Conservation (phyloP, 164 flowering plant species). For the Piper betle region DNA sequence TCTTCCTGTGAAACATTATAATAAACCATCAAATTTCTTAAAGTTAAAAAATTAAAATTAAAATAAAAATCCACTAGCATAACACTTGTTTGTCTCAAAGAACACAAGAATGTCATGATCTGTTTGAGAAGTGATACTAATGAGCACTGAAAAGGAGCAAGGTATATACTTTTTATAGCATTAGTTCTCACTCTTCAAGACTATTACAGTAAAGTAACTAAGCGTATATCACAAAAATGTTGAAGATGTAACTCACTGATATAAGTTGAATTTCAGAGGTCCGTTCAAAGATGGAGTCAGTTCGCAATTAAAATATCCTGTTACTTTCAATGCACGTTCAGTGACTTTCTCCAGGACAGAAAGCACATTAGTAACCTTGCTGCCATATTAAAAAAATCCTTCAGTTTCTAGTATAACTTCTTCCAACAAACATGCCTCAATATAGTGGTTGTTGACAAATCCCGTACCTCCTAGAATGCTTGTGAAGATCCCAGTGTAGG, state of each 20-base stretch:
- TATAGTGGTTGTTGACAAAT: not conserved
- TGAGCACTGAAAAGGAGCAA: not conserved
- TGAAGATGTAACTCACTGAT: constrained; percentile 31
- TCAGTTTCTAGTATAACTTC: too few relatives aligned
- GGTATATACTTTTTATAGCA: not conserved
- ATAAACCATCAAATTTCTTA: not conserved
- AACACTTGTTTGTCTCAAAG: not conserved
- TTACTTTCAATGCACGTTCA: too few relatives aligned
- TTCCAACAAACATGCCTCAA: too few relatives aligned
- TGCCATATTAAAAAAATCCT: too few relatives aligned
- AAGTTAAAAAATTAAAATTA: not conserved
- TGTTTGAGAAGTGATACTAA: not conserved
- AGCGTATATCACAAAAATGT: too few relatives aligned
- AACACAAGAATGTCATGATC: not conserved
- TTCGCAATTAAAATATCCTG: constrained; percentile 19
- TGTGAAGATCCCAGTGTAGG: constrained; percentile 85
- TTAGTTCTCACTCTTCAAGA: too few relatives aligned
- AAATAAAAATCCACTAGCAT: not conserved
- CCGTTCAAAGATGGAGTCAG: constrained; percentile 24
- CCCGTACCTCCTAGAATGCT: constrained; percentile 55
- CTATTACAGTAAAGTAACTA: not conserved
- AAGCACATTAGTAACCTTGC: too few relatives aligned
- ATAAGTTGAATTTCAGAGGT: constrained; percentile 16
- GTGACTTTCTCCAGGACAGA: too few relatives aligned
- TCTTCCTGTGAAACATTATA: constrained; percentile 21